Base-by-base conservation (phyloP, 2,329 filamentous ascomycete genomes). In the Stachybotrys echinatus region DNA sequence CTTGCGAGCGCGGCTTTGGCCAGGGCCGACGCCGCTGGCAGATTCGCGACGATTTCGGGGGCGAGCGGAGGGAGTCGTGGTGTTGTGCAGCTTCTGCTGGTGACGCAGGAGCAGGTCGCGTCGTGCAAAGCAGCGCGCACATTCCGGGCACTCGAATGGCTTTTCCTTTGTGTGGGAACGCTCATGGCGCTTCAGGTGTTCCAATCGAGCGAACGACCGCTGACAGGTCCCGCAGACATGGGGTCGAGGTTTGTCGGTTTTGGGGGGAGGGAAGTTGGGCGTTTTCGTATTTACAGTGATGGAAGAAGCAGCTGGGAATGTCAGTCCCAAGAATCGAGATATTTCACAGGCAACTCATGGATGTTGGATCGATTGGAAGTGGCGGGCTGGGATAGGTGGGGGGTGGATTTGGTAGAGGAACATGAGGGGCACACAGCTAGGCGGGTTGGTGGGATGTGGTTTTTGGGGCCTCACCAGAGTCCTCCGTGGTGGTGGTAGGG, bases 101-200 rank as follows among this genome's bases (percentile, higher is more conserved):
- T 99, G 94, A 52, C 94, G 84, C 57, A 99, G 75, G 49, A 99
- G 79, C 58, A 99, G 73, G 69, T 99, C 94, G 57, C 94, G 84
- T 53, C 94, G 84, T 52, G 94, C 94, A 71, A 99, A 99, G 73
- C 94, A 97, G 71, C 94, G 77, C 37, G 89, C 81, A 70, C 94
- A 99, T 68, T 97, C 90, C 23, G 90, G 89, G 63, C 94, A 99
- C 70, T 96, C 91, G 61, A 99, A 99, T 1, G 94, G 94, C 76
- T 99, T 99, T 73, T 99, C 92, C 69, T 99, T 96, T 42, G 92
- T 96, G 67, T 96, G 92, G n/a, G 91, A 96, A 54, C 94, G 84
- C 73, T 97, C 94, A 70, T 99, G 94, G 53, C 94, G 87, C 74
- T 99, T 99, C 58, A 99, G 75, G 68, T 99, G 94, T 73, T 99